These are phyloP conservation scores for Jimgerdemannia flammicorona DNA, from an alignment of 192 early-diverging fungal species.

Conservation along the genomic window DNA sequence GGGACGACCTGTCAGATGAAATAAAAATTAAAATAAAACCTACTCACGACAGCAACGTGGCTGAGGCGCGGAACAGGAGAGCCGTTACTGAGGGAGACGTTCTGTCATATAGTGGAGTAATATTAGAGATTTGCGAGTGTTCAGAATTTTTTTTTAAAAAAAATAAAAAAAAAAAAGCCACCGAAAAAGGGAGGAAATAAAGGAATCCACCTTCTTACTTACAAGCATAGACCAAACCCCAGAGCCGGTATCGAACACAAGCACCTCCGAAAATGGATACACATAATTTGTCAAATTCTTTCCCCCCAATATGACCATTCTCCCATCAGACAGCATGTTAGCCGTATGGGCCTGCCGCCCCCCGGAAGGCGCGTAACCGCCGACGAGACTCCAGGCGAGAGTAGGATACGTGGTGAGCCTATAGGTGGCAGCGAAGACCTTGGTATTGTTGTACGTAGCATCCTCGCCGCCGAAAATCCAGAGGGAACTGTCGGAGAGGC, in stretches of 20 bases:
- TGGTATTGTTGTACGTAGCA: background rate
- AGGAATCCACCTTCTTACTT: background rate
- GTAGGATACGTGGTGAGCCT: background rate
- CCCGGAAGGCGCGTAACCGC: conserved; percentile 2
- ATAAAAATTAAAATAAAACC: background rate
- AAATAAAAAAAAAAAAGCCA: background rate
- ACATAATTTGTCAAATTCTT: background rate
- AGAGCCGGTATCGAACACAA: conserved; percentile 7
- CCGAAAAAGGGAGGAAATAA: too few relatives aligned
- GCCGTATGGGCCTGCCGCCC: conserved; percentile 11
- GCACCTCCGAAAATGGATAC: background rate
- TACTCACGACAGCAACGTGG: conserved; percentile 5
- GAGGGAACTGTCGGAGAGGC: background rate
- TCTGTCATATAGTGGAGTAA: background rate
- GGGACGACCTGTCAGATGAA: background rate
- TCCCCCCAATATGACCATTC: conserved; percentile 16
- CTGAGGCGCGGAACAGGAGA: conserved; percentile 5
- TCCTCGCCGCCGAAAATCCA: conserved; percentile 17
- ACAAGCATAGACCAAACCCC: conserved; percentile 1
- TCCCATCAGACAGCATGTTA: conserved; percentile 8
- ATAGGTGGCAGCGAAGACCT: conserved; percentile 8
- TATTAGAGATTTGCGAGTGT: background rate
- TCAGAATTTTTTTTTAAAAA: background rate
- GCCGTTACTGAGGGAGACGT: background rate
- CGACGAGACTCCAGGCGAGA: conserved; percentile 5